phyloP scores from a whole-genome alignment of 1,284 basidiomycete species.

The Hemileia vastatrix region DNA sequence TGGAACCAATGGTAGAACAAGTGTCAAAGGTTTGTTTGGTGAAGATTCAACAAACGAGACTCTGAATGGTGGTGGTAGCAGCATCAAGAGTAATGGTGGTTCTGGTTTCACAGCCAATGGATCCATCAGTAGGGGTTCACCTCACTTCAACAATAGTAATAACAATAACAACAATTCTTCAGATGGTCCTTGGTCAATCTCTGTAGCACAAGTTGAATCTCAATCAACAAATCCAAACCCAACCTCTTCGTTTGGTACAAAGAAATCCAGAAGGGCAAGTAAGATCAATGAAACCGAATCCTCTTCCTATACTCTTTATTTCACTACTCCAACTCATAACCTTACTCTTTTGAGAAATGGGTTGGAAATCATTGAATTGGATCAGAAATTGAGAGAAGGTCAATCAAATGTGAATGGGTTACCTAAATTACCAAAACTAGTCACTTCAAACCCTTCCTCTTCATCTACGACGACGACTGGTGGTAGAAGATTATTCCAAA shows the following conservation, averaged over 20 bases:
- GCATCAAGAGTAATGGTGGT: too few relatives aligned
- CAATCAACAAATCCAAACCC: conserved; percentile 62
- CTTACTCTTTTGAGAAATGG: conserved; percentile 68
- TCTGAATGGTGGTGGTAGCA: too few relatives aligned
- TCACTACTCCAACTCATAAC: conserved; percentile 70
- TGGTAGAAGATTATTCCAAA: conserved; percentile 32
- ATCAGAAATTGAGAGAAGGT: conserved; percentile 53
- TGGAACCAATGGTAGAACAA: too few relatives aligned
- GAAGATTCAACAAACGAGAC: too few relatives aligned
- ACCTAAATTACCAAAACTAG: conserved; percentile 26
- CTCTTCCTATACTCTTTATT: conserved; percentile 43
- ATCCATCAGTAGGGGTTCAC: too few relatives aligned
- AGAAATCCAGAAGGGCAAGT: neutral
- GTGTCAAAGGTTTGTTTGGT: too few relatives aligned
- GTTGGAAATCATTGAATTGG: conserved; percentile 63
- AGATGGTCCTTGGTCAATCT: conserved; percentile 63
- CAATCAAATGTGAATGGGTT: conserved; percentile 11
- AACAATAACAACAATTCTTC: too few relatives aligned
- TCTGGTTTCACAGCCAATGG: too few relatives aligned
- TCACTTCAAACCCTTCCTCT: conserved; percentile 1
- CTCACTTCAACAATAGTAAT: too few relatives aligned
- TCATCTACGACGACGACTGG: conserved; percentile 22
- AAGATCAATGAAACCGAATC: conserved; percentile 28
- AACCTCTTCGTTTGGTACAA: conserved; percentile 39
- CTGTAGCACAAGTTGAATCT: conserved; percentile 51